These are phyloP conservation scores for Cutaneotrichosporon cyanovorans DNA, from an alignment of 1,284 basidiomycete species.

Conservation along the genomic window DNA sequence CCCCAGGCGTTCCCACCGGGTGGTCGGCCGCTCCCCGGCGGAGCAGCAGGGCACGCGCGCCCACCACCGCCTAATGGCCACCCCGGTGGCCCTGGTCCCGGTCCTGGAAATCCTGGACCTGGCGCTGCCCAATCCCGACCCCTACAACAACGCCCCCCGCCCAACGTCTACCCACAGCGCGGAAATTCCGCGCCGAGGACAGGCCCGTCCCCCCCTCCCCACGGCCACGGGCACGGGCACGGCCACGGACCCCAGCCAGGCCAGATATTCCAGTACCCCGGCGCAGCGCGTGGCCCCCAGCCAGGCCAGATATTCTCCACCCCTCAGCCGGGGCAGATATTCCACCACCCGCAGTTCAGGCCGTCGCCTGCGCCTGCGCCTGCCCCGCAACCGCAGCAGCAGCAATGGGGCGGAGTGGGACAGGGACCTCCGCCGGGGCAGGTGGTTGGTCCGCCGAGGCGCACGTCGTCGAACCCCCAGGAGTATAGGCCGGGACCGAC, in stretches of 20 bases:
- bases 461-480: conserved; percentile 5
- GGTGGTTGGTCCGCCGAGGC: conserved; percentile 11
- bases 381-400: neutral
- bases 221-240: neutral
- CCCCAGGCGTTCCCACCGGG: conserved; percentile 3
- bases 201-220: neutral
- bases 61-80: too few relatives aligned
- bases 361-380: conserved; percentile 2
- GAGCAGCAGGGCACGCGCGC: too few relatives aligned
- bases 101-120: too few relatives aligned
- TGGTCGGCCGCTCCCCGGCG: too few relatives aligned
- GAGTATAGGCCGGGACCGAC: conserved; percentile 1
- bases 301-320: conserved; percentile 30
- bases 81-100: too few relatives aligned
- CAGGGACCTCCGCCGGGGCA: conserved; percentile 14
- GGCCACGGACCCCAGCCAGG: conserved; percentile 41
- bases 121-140: too few relatives aligned
- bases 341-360: conserved; percentile 29
- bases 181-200: neutral
- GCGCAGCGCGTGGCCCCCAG: conserved; percentile 14
- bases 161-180: neutral
- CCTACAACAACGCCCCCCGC: neutral
- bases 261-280: conserved; percentile 43
- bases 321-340: conserved; percentile 32
- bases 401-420: conserved; percentile 20